Percentiles rank a stretch among this genome's conserved stretches.
These are phyloP conservation scores for Oxyria digyna DNA, from an alignment of 148 eudicot species.

Conservation along the genomic window DNA sequence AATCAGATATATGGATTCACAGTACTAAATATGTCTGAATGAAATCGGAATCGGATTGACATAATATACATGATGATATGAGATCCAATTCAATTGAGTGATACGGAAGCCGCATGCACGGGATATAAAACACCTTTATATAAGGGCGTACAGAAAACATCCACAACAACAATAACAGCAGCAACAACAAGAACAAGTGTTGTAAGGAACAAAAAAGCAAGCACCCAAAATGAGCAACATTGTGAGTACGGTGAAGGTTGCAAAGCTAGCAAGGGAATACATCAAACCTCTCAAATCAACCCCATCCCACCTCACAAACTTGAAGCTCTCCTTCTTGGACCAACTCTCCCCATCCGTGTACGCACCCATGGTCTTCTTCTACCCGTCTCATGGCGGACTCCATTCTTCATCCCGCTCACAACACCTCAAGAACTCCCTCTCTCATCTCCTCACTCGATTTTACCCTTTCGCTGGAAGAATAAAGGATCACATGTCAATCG, in stretches of 20 bases:
- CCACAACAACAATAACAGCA: neutral
- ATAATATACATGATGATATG: neutral
- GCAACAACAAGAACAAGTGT: too few species aligned
- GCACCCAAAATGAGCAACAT: neutral
- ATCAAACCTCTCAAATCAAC: slow-evolving; percentile 3
- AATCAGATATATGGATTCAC: neutral
- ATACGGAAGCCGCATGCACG: neutral
- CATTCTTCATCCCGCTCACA: neutral
- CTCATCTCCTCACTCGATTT: slow-evolving; percentile 17
- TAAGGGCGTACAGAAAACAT: neutral
- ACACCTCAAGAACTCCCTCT: slow-evolving; percentile 19
- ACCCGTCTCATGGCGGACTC: neutral
- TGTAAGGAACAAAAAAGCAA: neutral
- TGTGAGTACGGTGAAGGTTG: neutral
- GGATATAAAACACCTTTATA: neutral
- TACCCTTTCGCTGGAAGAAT: slow-evolving; percentile 30
- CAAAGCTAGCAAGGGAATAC: slow-evolving; percentile 5
- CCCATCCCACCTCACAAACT: slow-evolving; percentile 15
- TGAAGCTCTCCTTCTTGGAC: slow-evolving; percentile 26
- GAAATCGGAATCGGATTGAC: neutral
- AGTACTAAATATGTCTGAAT: neutral
- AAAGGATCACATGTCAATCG: slow-evolving; percentile 7
- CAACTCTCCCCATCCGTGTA: slow-evolving; percentile 17
- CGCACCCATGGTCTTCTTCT: slow-evolving; percentile 25
- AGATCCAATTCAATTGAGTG: neutral